A percentile compares a stretch with the other conserved stretches of the same genome.
phyloP scores from a whole-genome alignment of 2,329 filamentous ascomycete genomes.

The Epichloe hybrida region DNA sequence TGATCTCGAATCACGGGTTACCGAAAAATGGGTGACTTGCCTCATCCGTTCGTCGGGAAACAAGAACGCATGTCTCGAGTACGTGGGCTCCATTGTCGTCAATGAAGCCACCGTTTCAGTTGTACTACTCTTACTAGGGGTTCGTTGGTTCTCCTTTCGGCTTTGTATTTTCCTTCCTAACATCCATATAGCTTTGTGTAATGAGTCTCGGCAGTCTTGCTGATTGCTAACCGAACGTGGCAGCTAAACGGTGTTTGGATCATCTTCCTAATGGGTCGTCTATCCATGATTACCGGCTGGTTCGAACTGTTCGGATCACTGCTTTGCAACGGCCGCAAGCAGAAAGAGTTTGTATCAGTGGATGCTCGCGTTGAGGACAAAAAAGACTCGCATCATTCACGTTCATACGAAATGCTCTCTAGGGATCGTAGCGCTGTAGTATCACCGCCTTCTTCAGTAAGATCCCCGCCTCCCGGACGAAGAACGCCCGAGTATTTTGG shows the following conservation, averaged over 20 bases:
- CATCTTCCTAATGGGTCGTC: constrained; percentile 66
- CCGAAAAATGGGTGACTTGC: constrained; percentile 57
- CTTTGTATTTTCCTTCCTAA: not conserved
- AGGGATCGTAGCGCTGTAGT: constrained; percentile 39
- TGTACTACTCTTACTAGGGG: constrained; percentile 67
- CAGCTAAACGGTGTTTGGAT: constrained; percentile 77
- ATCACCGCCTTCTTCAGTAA: constrained; percentile 34
- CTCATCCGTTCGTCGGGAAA: constrained; percentile 41
- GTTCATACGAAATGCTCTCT: constrained; percentile 70
- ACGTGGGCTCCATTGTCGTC: constrained; percentile 51
- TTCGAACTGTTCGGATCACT: constrained; percentile 43
- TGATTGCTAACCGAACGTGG: constrained; percentile 10
- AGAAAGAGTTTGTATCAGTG: constrained; percentile 77
- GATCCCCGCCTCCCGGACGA: constrained; percentile 24
- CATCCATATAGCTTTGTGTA: not conserved
- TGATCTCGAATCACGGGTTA: constrained; percentile 51
- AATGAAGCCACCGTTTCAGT: constrained; percentile 66
- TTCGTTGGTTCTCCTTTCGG: constrained; percentile 19
- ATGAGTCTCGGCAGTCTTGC: constrained; percentile 3
- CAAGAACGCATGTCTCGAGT: constrained; percentile 50
- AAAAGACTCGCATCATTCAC: constrained; percentile 37
- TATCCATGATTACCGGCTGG: constrained; percentile 82
- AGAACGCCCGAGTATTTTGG: constrained; percentile 43
- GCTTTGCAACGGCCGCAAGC: constrained; percentile 29
- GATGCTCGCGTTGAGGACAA: constrained; percentile 56